Conservation (phyloP, 2,329 filamentous ascomycete genomes). For the Penicillium sp. region DNA sequence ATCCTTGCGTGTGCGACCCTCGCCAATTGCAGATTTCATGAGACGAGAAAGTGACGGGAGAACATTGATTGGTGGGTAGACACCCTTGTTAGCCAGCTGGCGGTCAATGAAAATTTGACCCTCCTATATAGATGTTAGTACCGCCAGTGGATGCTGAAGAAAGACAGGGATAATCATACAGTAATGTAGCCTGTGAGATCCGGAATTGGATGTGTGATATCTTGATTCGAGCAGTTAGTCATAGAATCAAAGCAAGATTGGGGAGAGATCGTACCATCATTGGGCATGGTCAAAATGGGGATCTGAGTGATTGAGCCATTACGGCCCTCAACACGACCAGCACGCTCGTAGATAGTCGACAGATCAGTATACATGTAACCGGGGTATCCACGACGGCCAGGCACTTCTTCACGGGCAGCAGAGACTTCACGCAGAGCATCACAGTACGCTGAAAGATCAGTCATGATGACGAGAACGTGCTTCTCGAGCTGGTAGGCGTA, state of each 20-base stretch:
- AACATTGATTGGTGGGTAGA: slow-evolving; percentile 98
- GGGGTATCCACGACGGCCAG: slow-evolving; percentile 96
- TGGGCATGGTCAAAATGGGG: slow-evolving; percentile 98
- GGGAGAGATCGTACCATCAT: slow-evolving; percentile 60
- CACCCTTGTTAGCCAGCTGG: slow-evolving; percentile 87
- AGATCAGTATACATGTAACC: slow-evolving; percentile 99
- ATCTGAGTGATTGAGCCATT: slow-evolving; percentile 99
- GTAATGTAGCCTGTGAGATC: slow-evolving; percentile 99
- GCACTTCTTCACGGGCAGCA: slow-evolving; percentile 95
- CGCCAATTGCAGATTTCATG: slow-evolving; percentile 99
- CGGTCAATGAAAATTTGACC: slow-evolving; percentile 98
- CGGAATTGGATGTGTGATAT: slow-evolving; percentile 98
- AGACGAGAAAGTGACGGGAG: slow-evolving; percentile 95
- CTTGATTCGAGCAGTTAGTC: slow-evolving; percentile 34
- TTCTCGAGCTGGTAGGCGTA: slow-evolving; percentile 99
- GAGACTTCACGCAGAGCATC: slow-evolving; percentile 98
- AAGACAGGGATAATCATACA: background rate
- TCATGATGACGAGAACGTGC: slow-evolving; percentile 97
- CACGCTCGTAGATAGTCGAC: slow-evolving; percentile 99
- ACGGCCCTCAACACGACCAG: slow-evolving; percentile 90
- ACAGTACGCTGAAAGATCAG: slow-evolving; percentile 95
- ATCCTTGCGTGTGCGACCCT: slow-evolving; percentile 92
- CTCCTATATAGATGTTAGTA: slow-evolving; percentile 47
- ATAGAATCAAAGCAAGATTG: background rate
- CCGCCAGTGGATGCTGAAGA: background rate